Evolutionary conservation across 2,329 filamentous ascomycete genomes (phyloP).

Genomic region (Ceratocystis albifundus): DNA sequence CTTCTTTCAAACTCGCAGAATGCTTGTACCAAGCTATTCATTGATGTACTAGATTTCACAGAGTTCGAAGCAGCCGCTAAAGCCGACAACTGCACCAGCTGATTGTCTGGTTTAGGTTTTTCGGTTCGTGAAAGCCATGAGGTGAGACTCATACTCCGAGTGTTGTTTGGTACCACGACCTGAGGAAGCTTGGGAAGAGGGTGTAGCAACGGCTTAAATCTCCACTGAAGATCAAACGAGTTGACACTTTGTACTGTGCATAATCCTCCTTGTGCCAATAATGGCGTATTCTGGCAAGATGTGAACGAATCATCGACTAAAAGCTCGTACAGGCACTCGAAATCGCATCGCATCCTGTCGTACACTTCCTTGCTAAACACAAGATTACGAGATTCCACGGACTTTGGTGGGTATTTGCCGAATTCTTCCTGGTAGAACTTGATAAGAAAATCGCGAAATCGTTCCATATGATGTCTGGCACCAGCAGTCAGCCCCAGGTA

Average conservation of each 20-base stretch:
- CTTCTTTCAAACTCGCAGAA: conserved; percentile 61
- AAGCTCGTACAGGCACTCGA: conserved; percentile 58
- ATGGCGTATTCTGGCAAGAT: conserved; percentile 38
- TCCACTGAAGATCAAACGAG: conserved; percentile 52
- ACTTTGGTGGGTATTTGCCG: conserved; percentile 58
- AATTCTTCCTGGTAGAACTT: conserved; percentile 55
- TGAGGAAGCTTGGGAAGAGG: conserved; percentile 57
- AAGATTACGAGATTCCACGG: conserved; percentile 37
- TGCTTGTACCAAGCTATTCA: conserved; percentile 51
- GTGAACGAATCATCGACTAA: conserved; percentile 53
- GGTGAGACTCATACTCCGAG: conserved; percentile 29
- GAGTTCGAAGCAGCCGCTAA: conserved; percentile 41
- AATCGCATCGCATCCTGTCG: conserved; percentile 54
- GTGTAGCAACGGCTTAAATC: conserved; percentile 48
- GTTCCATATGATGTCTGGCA: conserved; percentile 56
- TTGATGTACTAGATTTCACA: conserved; percentile 31
- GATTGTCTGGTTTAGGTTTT: conserved; percentile 38
- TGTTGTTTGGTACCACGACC: conserved; percentile 20
- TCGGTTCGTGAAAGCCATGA: conserved; percentile 35
- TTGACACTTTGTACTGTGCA: conserved; percentile 58
- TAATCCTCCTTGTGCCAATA: conserved; percentile 52
- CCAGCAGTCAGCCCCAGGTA: conserved; percentile 52
- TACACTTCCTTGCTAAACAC: conserved; percentile 42
- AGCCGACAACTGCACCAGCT: conserved; percentile 42
- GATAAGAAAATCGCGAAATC: conserved; percentile 58